These are phyloP conservation scores for Clohesyomyces aquaticus DNA, from an alignment of 495 filamentous ascomycete species.

Conservation along the genomic window DNA sequence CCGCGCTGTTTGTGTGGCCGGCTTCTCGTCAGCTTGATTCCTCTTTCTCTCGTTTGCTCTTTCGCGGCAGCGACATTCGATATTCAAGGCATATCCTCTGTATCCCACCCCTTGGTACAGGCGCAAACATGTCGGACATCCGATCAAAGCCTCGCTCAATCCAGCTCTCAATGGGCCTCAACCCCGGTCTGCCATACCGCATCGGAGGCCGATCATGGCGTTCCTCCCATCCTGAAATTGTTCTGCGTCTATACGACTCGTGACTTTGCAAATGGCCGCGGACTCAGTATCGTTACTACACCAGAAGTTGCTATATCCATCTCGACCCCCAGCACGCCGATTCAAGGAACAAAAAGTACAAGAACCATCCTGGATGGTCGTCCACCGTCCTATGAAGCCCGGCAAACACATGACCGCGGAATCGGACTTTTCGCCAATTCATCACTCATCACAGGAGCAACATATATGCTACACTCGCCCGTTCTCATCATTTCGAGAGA, in stretches of 20 bases:
- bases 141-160: background rate
- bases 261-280: constrained; percentile 12
- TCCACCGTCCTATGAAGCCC: constrained; percentile 10
- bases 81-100: background rate
- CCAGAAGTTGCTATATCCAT: constrained; percentile 16
- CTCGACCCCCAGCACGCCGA: constrained; percentile 1
- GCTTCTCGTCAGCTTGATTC: background rate
- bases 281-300: constrained; percentile 31
- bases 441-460: constrained; percentile 14
- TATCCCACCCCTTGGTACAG: background rate
- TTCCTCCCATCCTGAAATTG: background rate
- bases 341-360: too few species aligned
- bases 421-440: constrained; percentile 20
- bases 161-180: background rate
- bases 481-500: constrained; percentile 20
- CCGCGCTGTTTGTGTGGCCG: background rate
- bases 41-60: background rate
- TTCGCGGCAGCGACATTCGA: background rate
- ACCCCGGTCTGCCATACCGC: background rate
- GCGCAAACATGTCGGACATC: background rate
- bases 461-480: constrained; percentile 19
- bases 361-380: too few species aligned
- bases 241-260: constrained; percentile 35
- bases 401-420: constrained; percentile 17
- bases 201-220: background rate